phyloP scores from a whole-genome alignment of 345 rosid species.

The Adansonia digitata region DNA sequence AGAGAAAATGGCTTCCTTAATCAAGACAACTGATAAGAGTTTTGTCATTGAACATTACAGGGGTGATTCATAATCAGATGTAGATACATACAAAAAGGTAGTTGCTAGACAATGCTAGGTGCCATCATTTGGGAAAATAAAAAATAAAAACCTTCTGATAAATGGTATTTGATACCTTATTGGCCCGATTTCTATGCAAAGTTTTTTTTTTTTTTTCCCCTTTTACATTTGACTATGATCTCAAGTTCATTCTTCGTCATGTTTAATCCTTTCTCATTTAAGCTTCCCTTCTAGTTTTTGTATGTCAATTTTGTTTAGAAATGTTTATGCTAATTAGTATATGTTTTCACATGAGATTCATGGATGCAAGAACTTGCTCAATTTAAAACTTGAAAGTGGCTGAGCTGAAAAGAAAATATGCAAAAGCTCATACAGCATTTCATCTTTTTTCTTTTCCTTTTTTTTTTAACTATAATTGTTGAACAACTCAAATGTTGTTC shows the following conservation, averaged over 20 bases:
- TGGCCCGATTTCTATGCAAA: neutral
- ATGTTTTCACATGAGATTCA: neutral
- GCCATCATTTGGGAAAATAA: neutral
- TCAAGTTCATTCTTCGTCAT: neutral
- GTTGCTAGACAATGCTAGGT: neutral
- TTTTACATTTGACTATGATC: neutral
- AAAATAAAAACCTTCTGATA: neutral
- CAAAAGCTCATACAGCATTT: neutral
- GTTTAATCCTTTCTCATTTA: neutral
- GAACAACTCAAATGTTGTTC: conserved; percentile 2
- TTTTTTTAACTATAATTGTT: conserved; percentile 3
- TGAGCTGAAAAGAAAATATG: neutral
- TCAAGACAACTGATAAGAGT: neutral
- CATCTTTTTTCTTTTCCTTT: neutral
- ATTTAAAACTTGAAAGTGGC: neutral
- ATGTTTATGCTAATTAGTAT: neutral
- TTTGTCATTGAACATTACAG: neutral
- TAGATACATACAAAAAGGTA: neutral
- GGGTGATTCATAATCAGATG: neutral
- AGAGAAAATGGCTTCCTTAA: neutral
- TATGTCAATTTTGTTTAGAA: neutral
- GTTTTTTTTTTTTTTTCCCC: too few relatives aligned
- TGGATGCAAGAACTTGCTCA: neutral
- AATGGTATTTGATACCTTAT: neutral
- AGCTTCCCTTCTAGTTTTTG: neutral